These are phyloP conservation scores for Talaromyces piceae DNA, from an alignment of 2,329 filamentous ascomycete genomes.

Conservation along the genomic window DNA sequence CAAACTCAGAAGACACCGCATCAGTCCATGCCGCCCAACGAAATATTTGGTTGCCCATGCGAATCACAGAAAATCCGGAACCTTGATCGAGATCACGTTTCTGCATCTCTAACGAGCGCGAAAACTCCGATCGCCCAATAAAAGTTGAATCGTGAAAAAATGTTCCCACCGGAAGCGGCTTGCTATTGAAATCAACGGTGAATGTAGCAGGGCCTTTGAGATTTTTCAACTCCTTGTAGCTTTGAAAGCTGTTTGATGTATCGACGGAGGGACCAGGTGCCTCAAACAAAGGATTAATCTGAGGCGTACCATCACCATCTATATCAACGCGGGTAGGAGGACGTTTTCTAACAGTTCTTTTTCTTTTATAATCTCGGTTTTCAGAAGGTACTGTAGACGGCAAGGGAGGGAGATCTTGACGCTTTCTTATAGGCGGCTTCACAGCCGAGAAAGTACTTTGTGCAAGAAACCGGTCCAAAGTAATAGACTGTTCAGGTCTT, in stretches of 20 bases:
- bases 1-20: conserved; percentile 42
- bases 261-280: background rate
- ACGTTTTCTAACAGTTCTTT: conserved; percentile 19
- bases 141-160: conserved; percentile 52
- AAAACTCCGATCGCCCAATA: conserved; percentile 50
- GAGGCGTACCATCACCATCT: conserved; percentile 4
- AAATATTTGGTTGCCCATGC: conserved; percentile 25
- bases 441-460: conserved; percentile 9
- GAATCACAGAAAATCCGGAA: conserved; percentile 33
- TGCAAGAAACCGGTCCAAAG: conserved; percentile 31
- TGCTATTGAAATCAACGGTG: conserved; percentile 46
- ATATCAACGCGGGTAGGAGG: conserved; percentile 3
- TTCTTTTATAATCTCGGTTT: background rate
- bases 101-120: conserved; percentile 35
- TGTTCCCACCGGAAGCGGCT: conserved; percentile 43
- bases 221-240: conserved; percentile 42
- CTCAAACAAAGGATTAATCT: background rate
- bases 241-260: conserved; percentile 23
- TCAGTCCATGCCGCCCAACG: conserved; percentile 52
- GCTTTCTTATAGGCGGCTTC: background rate
- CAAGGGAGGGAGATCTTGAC: background rate
- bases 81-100: conserved; percentile 38
- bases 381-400: background rate
- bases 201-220: conserved; percentile 41
- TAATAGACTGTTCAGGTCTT: conserved; percentile 18